phyloP scores from a whole-genome alignment of 2,329 filamentous ascomycete species.

The Epichloe uncinata region DNA sequence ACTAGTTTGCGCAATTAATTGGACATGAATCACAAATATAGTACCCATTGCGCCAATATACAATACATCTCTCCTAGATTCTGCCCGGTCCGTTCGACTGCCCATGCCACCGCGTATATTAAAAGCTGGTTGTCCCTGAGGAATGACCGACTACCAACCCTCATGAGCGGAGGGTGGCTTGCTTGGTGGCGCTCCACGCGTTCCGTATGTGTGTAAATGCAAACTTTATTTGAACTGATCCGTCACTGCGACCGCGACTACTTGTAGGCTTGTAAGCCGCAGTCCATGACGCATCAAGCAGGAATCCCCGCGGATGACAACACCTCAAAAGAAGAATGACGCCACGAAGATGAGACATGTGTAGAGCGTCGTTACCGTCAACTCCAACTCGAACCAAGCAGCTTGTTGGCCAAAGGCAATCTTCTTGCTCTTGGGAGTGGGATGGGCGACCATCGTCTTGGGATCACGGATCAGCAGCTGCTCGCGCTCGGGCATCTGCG shows the following conservation, averaged over 20 bases:
- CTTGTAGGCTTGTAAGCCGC: too few relatives aligned
- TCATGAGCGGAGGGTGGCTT: not conserved
- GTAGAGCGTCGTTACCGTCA: constrained; percentile 35
- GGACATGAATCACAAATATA: not conserved
- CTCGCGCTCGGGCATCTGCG: constrained; percentile 42
- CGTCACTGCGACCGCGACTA: not conserved
- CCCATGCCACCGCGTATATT: not conserved
- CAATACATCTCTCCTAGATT: not conserved
- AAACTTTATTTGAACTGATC: not conserved
- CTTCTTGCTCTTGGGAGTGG: constrained; percentile 37
- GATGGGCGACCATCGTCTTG: constrained; percentile 40
- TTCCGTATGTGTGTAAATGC: not conserved
- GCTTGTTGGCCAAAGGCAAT: constrained; percentile 39
- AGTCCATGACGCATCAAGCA: too few relatives aligned
- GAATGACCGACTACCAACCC: not conserved
- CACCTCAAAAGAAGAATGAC: constrained; percentile 19
- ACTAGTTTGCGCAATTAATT: not conserved
- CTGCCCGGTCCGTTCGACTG: not conserved
- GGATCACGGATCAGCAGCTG: constrained; percentile 41
- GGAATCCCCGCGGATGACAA: not conserved
- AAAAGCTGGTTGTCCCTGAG: not conserved
- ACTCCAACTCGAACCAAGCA: constrained; percentile 43
- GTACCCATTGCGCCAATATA: not conserved
- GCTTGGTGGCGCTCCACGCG: not conserved
- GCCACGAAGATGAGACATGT: constrained; percentile 36